Base-by-base conservation (phyloP, 768 basidiomycete species). In the Naganishia onofrii region DNA sequence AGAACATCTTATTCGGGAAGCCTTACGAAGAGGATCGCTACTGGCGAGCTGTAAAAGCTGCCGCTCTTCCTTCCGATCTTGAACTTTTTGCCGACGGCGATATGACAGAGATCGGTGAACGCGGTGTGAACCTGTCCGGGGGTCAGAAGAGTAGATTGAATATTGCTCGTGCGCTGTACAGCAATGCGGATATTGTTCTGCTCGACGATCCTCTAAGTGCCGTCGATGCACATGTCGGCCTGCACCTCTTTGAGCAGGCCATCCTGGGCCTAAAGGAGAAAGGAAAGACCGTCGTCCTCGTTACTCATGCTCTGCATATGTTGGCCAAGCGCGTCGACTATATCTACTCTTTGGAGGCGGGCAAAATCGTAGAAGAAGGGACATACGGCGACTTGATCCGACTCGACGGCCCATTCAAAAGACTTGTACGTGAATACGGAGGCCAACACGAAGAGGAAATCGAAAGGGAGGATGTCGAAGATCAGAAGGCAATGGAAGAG, bases 221-320 rank as follows among this genome's bases (percentile, higher is more conserved):
- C 55, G 87, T 90, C 63, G 89, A 90, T 74, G 88, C 89, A 0
- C 89, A 91, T 74, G 89, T 91, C 60, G 89, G 88, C 0, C 86
- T 86, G 74, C 83, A 86, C 10, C 83, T 91, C 1, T 90, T 91
- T 77, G 83, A 86, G 53, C 84, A 86, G 66, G 88, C 87, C n/a
- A 87, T 90, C 74, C 72, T 87, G 12, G 82, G 83, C 15, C 83
- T 86, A 0, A 81, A 83, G 26, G 75, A 74, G 38, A 76, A 75
- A 71, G 85, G 85, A 42, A 84, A 85, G 77, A 86, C 86, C 0
- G 84, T 86, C 63, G 79, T 87, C 29, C 79, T 87, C 13, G 86
- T 87, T 58, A 87, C 86, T 0, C 86, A 87, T 70, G 85, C 85
- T 0, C 76, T 86, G 8, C 86, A 87, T 74, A 85, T 87, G 78